Base-by-base conservation (phyloP, 2,329 filamentous ascomycete genomes). In the Alternaria arbusti region DNA sequence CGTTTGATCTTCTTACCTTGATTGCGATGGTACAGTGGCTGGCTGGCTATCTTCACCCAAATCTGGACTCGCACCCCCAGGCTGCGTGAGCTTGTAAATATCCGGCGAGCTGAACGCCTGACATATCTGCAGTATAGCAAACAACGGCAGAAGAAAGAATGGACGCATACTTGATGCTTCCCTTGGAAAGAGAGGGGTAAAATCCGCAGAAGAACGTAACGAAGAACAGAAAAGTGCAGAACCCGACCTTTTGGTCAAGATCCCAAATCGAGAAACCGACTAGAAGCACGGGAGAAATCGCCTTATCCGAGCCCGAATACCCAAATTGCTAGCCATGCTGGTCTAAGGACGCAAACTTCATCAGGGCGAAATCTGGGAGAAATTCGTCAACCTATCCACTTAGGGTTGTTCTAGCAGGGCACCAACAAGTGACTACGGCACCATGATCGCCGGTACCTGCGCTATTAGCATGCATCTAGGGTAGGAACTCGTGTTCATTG, bases 101-200 rank as follows among this genome's bases (percentile, higher is more conserved):
- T 63, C 50, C 44, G 60, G 60, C 44, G 60, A 49, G n/a, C 17
- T n/a, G 25, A 63, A 59, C n/a, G 49, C 60, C 26, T 50, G 49
- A 36, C 60, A 63, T 63, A 28, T 25, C n/a, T 63, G 60, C 17
- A 54, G 26, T 22, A 63, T 5, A 22, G 20, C 43, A 28, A 63
- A 55, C 8, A 63, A 12, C 11, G 44, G 43, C 9, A 63, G 32
- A 22, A 63, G 43, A 36, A 63, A 54, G 4, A 59, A 59, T 12
- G 56, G 43, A 17, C 44, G 60, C 60, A 63, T 63, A 25, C 20
- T 63, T 44, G 40, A 54, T 32, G 55, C 43, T 30, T 46, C 30
- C 25, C 20, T 17, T 26, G 12, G 12, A 26, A 17, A 54, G 22
- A 32, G 32, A 40, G 32, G 15, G 20, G 43, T 13, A 22, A 1